A percentile compares a stretch with the other conserved stretches of the same genome.
phyloP scores from a whole-genome alignment of 306 rosid species.

The Purshia tridentata region DNA sequence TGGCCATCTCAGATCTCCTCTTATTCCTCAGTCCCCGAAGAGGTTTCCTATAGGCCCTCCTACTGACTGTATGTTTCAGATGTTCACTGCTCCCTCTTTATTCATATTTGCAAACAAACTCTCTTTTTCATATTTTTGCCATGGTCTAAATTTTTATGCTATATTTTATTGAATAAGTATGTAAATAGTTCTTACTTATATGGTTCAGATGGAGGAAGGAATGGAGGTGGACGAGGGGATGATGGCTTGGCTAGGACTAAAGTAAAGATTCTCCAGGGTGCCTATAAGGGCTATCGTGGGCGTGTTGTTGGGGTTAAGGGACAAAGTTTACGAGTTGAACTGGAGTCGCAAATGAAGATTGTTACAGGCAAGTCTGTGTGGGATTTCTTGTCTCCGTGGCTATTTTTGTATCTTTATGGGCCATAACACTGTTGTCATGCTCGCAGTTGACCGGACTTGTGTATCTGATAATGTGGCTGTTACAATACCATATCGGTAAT shows the following conservation, averaged over 20 bases:
- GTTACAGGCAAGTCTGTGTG: constrained; percentile 60
- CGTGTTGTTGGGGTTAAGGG: constrained; percentile 91
- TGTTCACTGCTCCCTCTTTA: neutral
- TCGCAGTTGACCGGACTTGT: constrained; percentile 78
- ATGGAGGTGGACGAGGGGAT: constrained; percentile 92
- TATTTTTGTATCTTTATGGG: constrained; percentile 21
- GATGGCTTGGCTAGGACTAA: constrained; percentile 75
- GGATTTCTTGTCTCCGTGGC: constrained; percentile 1
- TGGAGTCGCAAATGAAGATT: constrained; percentile 97
- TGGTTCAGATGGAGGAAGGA: constrained; percentile 84
- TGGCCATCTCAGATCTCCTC: constrained; percentile 58
- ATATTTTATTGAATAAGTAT: constrained; percentile 13
- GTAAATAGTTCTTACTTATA: constrained; percentile 27
- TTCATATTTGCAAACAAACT: constrained; percentile 1
- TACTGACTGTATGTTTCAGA: constrained; percentile 51
- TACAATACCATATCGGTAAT: constrained; percentile 72
- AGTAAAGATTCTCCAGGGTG: constrained; percentile 85
- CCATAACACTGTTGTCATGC: constrained; percentile 22
- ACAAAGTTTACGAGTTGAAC: constrained; percentile 73
- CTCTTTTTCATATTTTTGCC: neutral
- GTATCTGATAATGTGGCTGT: constrained; percentile 45
- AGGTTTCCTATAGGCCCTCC: constrained; percentile 78
- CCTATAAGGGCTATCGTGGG: constrained; percentile 91
- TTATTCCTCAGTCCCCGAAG: constrained; percentile 74
- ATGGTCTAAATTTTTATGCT: neutral